Percentiles rank a stretch among this genome's conserved stretches.
phyloP scores from a whole-genome alignment of 2,329 filamentous ascomycete genomes.

The Zymoseptoria ardabiliae region DNA sequence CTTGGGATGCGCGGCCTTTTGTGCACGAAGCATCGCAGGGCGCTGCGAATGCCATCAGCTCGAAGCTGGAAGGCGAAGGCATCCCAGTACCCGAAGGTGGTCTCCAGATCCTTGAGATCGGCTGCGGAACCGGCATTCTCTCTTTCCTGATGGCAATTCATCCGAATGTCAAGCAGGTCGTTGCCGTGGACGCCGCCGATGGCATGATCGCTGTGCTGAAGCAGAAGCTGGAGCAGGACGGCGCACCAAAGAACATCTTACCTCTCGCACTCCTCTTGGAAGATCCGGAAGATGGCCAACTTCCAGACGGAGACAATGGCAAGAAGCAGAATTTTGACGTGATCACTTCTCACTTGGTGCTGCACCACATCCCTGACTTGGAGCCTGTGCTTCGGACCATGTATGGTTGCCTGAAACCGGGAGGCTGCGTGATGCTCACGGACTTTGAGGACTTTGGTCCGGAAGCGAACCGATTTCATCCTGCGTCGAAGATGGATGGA shows the following conservation, averaged over 20 bases:
- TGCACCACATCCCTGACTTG: constrained; percentile 22
- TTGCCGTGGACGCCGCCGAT: constrained; percentile 21
- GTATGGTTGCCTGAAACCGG: constrained; percentile 17
- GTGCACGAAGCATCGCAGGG: constrained; percentile 19
- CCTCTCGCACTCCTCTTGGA: constrained; percentile 19
- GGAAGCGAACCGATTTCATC: constrained; percentile 21
- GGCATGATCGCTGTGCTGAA: constrained; percentile 23
- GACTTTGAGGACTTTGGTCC: constrained; percentile 23
- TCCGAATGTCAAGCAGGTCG: constrained; percentile 10
- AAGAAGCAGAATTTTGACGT: constrained; percentile 19
- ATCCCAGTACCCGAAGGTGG: neutral
- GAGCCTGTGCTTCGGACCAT: constrained; percentile 18
- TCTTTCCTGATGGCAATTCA: constrained; percentile 18
- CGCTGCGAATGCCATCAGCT: constrained; percentile 15
- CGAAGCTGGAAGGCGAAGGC: constrained; percentile 1
- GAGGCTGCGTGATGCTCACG: constrained; percentile 20
- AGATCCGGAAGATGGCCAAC: constrained; percentile 16
- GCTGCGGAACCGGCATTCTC: constrained; percentile 22
- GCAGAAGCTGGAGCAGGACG: constrained; percentile 12
- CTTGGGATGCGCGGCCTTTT: constrained; percentile 21
- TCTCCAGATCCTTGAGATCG: constrained; percentile 20
- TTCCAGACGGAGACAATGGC: constrained; percentile 10
- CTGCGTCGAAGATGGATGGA: constrained; percentile 19
- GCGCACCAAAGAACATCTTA: constrained; percentile 16
- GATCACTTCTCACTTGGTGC: constrained; percentile 21